Conservation (phyloP, 805 yeast genomes). For the Lachancea mirantina region DNA sequence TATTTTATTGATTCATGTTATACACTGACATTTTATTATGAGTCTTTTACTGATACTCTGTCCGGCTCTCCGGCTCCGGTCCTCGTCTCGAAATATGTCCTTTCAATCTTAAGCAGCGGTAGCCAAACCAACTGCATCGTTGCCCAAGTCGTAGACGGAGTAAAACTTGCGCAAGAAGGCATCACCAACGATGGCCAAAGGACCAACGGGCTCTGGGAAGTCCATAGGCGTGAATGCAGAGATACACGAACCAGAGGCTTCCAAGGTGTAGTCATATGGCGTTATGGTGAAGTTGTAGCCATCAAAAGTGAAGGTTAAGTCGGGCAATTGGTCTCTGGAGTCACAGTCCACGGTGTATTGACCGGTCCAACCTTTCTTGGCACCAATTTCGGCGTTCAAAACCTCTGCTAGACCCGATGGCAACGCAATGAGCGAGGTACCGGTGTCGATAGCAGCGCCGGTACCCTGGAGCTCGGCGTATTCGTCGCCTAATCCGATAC, state of each 20-base stretch:
- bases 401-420: conserved; percentile 96
- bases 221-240: conserved; percentile 97
- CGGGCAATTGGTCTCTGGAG: conserved; percentile 77
- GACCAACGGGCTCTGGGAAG: conserved; percentile 95
- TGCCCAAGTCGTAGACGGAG: conserved; percentile 86
- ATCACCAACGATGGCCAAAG: conserved; percentile 93
- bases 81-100: not conserved
- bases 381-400: conserved; percentile 92
- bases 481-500: conserved; percentile 87
- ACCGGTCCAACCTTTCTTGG: conserved; percentile 95
- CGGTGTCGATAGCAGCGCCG: conserved; percentile 98
- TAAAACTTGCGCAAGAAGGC: conserved; percentile 94
- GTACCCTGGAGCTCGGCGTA: conserved; percentile 71
- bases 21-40: too few species aligned
- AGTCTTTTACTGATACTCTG: too few species aligned
- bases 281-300: conserved; percentile 88
- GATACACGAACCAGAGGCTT: conserved; percentile 90
- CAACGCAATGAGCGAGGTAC: conserved; percentile 91
- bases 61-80: not conserved
- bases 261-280: conserved; percentile 89
- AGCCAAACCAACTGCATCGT: conserved; percentile 93
- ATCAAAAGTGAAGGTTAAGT: conserved; percentile 79
- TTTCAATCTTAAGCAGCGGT: conserved; percentile 43
- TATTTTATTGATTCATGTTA: too few species aligned
- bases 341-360: conserved; percentile 93